These are phyloP conservation scores for Tetradesmus obliquus DNA, from an alignment of 139 green algal species.

Conservation along the genomic window DNA sequence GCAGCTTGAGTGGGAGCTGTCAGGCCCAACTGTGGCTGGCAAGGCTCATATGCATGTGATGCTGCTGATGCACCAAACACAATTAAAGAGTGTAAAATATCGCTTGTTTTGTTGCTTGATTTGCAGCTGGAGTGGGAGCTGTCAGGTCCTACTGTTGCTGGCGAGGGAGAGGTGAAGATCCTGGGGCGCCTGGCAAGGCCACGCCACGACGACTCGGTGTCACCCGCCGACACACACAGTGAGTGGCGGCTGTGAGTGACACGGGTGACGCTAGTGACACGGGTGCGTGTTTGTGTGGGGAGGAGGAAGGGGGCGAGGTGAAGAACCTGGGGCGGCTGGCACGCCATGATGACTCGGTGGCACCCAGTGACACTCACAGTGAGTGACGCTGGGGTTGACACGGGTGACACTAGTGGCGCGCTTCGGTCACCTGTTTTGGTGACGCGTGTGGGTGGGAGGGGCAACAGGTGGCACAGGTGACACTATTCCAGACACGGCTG, in stretches of 20 bases:
- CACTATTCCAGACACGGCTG: not conserved
- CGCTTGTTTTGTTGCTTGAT: no score
- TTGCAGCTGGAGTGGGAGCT: conserved; percentile 81
- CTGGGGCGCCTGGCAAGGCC: conserved; percentile 75
- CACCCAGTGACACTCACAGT: conserved; percentile 68
- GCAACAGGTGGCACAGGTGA: not conserved
- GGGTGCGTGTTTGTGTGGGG: no score
- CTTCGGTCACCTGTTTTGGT: no score
- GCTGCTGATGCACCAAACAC: no score
- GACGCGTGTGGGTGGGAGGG: no score
- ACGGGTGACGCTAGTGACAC: no score
- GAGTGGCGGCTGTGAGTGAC: not conserved
- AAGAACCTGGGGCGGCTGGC: conserved; percentile 86
- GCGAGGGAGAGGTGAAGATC: conserved; percentile 95
- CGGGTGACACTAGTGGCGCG: no score
- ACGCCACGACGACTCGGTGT: conserved; percentile 42
- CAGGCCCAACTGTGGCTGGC: conserved; percentile 82
- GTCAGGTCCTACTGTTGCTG: conserved; percentile 83
- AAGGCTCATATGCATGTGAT: conserved; percentile 60
- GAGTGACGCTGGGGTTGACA: not conserved
- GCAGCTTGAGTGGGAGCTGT: conserved; percentile 83
- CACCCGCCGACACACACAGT: conserved; percentile 68
- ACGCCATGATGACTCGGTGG: conserved; percentile 45
- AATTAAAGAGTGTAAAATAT: no score
- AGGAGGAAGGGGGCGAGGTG: conserved; percentile 70